These are phyloP conservation scores for Warburgia ugandensis DNA, from an alignment of 164 flowering plant species.

Conservation along the genomic window DNA sequence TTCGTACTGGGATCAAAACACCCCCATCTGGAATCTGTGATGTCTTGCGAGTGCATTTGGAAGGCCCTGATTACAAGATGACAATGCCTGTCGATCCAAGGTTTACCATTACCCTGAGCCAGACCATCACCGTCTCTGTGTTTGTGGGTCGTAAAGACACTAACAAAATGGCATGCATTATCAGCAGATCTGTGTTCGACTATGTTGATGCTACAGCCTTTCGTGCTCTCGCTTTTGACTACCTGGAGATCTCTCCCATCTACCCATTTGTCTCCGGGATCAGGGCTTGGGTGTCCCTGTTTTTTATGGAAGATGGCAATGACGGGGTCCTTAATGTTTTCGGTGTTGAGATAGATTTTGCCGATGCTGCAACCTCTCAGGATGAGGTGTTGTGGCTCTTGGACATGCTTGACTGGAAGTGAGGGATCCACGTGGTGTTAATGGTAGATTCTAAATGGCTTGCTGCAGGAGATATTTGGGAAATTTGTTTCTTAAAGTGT, in stretches of 20 bases:
- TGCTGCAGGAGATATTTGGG: too few relatives aligned
- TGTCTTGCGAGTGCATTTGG: slow-evolving; percentile 41
- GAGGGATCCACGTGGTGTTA: too few relatives aligned
- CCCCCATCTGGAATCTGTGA: too few relatives aligned
- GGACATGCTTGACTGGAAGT: slow-evolving; percentile 86
- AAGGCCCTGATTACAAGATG: slow-evolving; percentile 73
- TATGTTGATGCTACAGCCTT: slow-evolving; percentile 61
- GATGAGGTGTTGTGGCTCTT: slow-evolving; percentile 81
- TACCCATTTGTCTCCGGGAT: slow-evolving; percentile 65
- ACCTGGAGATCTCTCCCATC: slow-evolving; percentile 69
- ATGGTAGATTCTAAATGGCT: too few relatives aligned
- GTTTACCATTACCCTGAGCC: slow-evolving; percentile 40
- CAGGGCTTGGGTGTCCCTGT: slow-evolving; percentile 84
- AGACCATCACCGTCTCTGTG: slow-evolving; percentile 57
- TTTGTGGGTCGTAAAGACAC: slow-evolving; percentile 72
- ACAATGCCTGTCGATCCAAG: slow-evolving; percentile 57
- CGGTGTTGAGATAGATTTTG: slow-evolving; percentile 81
- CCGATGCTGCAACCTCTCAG: slow-evolving; percentile 73
- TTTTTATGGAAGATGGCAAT: slow-evolving; percentile 55
- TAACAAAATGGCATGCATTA: slow-evolving; percentile 54
- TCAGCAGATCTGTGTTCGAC: slow-evolving; percentile 61
- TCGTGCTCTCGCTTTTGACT: slow-evolving; percentile 80
- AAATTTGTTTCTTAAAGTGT: too few relatives aligned
- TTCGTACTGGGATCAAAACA: slow-evolving; percentile 52
- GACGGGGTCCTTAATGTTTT: slow-evolving; percentile 64